These are phyloP conservation scores for Candida xyloterini DNA, from an alignment of 805 yeast species.

Conservation along the genomic window DNA sequence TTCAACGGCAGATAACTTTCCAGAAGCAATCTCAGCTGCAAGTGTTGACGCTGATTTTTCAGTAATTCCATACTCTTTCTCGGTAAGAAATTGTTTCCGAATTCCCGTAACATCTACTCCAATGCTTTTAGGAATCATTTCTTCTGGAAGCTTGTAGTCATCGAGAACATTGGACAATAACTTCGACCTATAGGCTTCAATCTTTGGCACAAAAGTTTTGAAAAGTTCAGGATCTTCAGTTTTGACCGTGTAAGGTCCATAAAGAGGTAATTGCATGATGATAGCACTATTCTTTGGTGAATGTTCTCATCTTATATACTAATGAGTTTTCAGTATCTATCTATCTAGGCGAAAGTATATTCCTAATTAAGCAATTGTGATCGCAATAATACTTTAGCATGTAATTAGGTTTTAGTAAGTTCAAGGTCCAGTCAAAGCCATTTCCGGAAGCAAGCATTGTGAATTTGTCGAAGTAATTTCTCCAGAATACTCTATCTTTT, in stretches of 20 bases:
- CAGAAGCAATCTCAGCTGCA: slow-evolving; percentile 35
- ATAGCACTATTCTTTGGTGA: too few relatives aligned
- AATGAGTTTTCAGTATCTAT: neutral
- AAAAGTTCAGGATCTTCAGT: slow-evolving; percentile 24
- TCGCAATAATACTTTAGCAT: neutral
- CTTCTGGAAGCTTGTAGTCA: slow-evolving; percentile 25
- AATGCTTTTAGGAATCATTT: slow-evolving; percentile 13
- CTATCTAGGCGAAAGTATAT: neutral
- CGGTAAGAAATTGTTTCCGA: slow-evolving; percentile 33
- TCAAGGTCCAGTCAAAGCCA: too few relatives aligned
- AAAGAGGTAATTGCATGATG: neutral
- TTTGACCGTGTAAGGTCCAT: slow-evolving; percentile 15
- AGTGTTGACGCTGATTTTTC: slow-evolving; percentile 36
- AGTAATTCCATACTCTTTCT: slow-evolving; percentile 42
- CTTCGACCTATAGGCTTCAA: slow-evolving; percentile 30
- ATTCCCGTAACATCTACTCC: slow-evolving; percentile 29
- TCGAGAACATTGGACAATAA: slow-evolving; percentile 27
- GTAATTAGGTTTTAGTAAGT: too few relatives aligned
- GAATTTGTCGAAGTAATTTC: too few relatives aligned
- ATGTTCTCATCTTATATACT: neutral
- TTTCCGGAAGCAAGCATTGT: too few relatives aligned
- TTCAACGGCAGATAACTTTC: slow-evolving; percentile 39
- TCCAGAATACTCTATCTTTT: too few relatives aligned
- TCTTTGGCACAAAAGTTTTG: slow-evolving; percentile 33
- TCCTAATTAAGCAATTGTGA: neutral